Percentiles rank a stretch among this genome's conserved stretches.
These are phyloP conservation scores for Thuidium tamariscinum DNA, from an alignment of 225 moss, liverwort and hornwort species.

Conservation along the genomic window DNA sequence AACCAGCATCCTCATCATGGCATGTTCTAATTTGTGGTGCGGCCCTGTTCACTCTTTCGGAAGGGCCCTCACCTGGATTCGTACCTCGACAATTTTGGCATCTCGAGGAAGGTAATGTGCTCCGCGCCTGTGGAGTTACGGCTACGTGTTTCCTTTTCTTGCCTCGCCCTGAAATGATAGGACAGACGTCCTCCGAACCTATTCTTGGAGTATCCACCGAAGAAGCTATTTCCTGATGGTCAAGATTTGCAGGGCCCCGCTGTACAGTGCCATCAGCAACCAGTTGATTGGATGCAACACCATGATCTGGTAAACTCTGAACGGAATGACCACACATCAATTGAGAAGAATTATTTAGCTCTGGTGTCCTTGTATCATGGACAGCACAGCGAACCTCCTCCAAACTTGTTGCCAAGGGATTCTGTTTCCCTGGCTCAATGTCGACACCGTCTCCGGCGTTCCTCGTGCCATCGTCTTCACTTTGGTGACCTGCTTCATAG, in stretches of 20 bases:
- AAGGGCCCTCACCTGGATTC: slow-evolving; percentile 1
- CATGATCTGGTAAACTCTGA: neutral
- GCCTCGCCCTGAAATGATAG: neutral
- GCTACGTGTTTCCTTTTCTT: slow-evolving; percentile 13
- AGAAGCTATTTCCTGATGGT: neutral
- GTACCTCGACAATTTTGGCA: slow-evolving; percentile 1
- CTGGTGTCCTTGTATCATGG: neutral
- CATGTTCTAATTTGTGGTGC: neutral
- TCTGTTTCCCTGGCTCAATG: neutral
- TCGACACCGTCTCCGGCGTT: neutral
- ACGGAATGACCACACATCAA: neutral
- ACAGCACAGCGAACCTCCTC: neutral
- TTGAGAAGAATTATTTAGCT: neutral
- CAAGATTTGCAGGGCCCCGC: neutral
- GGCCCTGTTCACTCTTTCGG: neutral
- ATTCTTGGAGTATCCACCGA: neutral
- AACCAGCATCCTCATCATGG: neutral
- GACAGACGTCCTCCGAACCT: neutral
- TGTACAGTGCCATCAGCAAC: neutral
- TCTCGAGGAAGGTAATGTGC: neutral
- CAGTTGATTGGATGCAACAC: neutral
- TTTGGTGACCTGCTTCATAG: neutral
- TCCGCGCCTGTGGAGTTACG: neutral
- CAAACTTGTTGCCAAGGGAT: neutral
- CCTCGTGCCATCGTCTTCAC: neutral